These are phyloP conservation scores for Jacaranda mimosifolia DNA, from an alignment of 257 asterid genomes.

Conservation along the genomic window DNA sequence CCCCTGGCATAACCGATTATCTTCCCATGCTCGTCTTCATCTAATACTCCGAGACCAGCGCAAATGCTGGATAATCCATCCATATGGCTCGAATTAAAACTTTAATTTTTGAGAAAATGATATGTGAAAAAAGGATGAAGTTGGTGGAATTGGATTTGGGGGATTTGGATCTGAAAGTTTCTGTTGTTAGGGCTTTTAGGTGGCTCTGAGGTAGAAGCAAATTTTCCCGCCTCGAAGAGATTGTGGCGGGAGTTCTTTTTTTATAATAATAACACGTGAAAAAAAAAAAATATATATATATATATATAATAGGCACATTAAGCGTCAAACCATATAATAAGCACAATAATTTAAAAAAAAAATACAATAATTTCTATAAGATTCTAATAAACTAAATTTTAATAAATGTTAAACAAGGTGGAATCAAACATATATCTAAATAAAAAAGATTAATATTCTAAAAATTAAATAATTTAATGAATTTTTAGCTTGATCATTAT, in stretches of 20 bases:
- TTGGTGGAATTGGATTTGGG: conserved; percentile 18
- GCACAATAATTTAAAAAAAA: too few species aligned
- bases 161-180: conserved; percentile 16
- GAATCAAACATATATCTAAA: too few species aligned
- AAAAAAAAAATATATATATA: too few species aligned
- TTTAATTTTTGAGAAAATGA: not conserved
- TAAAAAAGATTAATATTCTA: too few species aligned
- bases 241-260: conserved; percentile 35
- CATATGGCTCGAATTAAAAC: conserved; percentile 46
- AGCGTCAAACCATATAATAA: too few species aligned
- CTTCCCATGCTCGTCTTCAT: conserved; percentile 76
- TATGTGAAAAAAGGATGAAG: not conserved
- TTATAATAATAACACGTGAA: too few species aligned
- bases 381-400: too few species aligned
- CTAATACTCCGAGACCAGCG: conserved; percentile 76
- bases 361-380: too few species aligned
- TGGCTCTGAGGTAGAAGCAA: conserved; percentile 16
- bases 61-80: conserved; percentile 83
- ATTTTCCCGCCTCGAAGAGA: conserved; percentile 30
- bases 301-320: too few species aligned
- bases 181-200: conserved; percentile 35
- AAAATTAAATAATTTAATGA: too few species aligned
- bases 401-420: too few species aligned
- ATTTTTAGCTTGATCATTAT: too few species aligned
- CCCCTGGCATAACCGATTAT: conserved; percentile 70